A percentile compares a stretch with the other conserved stretches of the same genome.
Evolutionary conservation across 768 basidiomycete species (phyloP).

Genomic region (Leucocoprinus birnbaumii): DNA sequence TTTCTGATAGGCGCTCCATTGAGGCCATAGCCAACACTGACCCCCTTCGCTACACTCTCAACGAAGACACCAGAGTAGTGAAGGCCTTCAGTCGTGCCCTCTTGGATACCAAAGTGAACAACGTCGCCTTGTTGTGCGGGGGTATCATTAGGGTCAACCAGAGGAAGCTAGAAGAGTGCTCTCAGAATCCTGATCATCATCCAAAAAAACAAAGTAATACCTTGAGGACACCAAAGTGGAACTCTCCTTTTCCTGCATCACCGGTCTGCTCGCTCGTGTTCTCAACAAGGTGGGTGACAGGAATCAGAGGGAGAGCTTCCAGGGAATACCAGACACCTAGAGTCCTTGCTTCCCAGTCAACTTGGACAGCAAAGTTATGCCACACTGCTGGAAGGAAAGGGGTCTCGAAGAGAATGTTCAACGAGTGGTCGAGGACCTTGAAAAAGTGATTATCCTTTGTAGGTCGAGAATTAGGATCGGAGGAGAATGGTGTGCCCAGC

Average conservation of each 20-base stretch:
- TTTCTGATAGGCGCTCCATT: background rate
- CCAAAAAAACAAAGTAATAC: constrained; percentile 22
- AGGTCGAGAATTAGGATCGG: constrained; percentile 43
- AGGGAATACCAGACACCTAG: constrained; percentile 50
- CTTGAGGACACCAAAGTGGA: constrained; percentile 61
- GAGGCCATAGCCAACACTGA: constrained; percentile 28
- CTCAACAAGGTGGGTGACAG: constrained; percentile 38
- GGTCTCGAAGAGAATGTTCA: constrained; percentile 46
- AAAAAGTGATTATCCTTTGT: constrained; percentile 41
- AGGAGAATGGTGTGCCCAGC: constrained; percentile 56
- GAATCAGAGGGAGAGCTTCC: constrained; percentile 31
- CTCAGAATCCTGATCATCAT: background rate
- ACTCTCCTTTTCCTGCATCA: constrained; percentile 50
- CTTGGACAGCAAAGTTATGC: constrained; percentile 60
- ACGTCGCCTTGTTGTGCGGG: constrained; percentile 50
- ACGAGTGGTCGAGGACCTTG: constrained; percentile 54
- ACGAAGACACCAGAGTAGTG: constrained; percentile 61
- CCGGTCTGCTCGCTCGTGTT: constrained; percentile 41
- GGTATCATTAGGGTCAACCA: constrained; percentile 45
- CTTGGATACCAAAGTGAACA: constrained; percentile 56
- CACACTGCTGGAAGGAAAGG: constrained; percentile 41
- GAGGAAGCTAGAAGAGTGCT: constrained; percentile 41
- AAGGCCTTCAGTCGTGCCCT: constrained; percentile 51
- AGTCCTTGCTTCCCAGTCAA: constrained; percentile 52
- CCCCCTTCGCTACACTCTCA: constrained; percentile 33